Base-by-base conservation (phyloP, 495 filamentous ascomycete species). In the Apiosordaria backusii region DNA sequence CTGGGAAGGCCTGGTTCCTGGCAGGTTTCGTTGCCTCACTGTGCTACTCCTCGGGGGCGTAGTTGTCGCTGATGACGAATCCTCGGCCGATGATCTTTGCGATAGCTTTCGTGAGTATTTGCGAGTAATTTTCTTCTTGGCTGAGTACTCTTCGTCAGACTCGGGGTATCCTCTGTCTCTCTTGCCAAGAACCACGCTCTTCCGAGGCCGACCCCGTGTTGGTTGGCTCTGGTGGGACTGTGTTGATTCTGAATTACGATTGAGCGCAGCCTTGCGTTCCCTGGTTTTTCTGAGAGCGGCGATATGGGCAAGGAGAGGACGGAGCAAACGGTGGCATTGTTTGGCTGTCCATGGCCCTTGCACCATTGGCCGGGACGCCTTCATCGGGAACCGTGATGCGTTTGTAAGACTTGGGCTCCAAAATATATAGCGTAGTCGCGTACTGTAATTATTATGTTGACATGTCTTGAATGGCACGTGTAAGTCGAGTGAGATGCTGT, bases 281-380 rank as follows among this genome's bases (percentile, higher is more conserved):
- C 65, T 71, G 10, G 81, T 78, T 54, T 81, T 86, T 55, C 78
- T 79, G 16, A 87, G 72, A 9, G 82, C 78, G 64, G 80, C 70
- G 22, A 88, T 79, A 35, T 83, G 81, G 21, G 83, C 80, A 22
- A 83, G 74, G 24, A 88, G 71, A 18, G 84, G 84, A 27, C 85
- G 80, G 23, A 88, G 76, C 6, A 88, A 75, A 13, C 84, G 80
- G 62, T 84, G 78, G 60, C 86, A 88, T 65, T 84, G 71, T 19
- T 84, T 80, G 9, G 84, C 77, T 6, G 83, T 87, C 86, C 86
- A 88, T 27, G 80, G 76, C 61, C 71, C 35, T 15, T 45, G 35
- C 35, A 45, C 10, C 35, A 13, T 1, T 7, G 35, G 35, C 35
- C 9, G 9, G 35, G 35, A 45, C 35, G 35, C 35, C 35, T 13